Conservation (phyloP, 73 alveolate genomes). For the Paramecium pentaurelia region DNA sequence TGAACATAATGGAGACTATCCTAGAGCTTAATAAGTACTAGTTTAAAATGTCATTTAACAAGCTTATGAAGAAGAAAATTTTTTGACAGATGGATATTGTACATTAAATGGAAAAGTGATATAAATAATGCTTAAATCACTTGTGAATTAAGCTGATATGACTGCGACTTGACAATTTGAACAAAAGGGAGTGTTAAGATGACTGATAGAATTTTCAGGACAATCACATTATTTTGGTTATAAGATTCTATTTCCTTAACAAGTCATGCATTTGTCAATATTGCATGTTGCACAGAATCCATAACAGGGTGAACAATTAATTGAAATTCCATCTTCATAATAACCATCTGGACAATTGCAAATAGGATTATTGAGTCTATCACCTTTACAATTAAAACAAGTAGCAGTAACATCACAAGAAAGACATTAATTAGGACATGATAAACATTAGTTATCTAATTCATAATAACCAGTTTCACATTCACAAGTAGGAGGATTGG, state of each 20-base stretch:
- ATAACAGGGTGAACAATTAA: neutral
- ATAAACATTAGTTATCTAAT: neutral
- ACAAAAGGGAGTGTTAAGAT: neutral
- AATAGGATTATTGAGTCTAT: neutral
- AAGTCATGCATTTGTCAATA: neutral
- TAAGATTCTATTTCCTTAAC: neutral
- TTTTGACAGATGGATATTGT: neutral
- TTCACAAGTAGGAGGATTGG: neutral
- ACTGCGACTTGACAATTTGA: neutral
- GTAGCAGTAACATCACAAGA: neutral
- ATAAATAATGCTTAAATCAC: neutral
- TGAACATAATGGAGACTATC: neutral
- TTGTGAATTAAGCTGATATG: neutral
- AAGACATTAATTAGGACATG: neutral
- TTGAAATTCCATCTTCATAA: neutral
- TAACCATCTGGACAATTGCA: neutral
- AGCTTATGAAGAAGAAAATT: neutral
- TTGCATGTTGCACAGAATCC: neutral
- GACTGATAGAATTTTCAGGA: neutral
- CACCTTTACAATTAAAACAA: neutral
- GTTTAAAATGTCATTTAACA: neutral
- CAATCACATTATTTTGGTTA: neutral
- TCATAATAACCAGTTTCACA: neutral
- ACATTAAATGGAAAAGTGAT: neutral
- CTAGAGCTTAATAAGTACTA: neutral